Evolutionary conservation across 768 basidiomycete species (phyloP).

Genomic region (Exidia glandulosa): DNA sequence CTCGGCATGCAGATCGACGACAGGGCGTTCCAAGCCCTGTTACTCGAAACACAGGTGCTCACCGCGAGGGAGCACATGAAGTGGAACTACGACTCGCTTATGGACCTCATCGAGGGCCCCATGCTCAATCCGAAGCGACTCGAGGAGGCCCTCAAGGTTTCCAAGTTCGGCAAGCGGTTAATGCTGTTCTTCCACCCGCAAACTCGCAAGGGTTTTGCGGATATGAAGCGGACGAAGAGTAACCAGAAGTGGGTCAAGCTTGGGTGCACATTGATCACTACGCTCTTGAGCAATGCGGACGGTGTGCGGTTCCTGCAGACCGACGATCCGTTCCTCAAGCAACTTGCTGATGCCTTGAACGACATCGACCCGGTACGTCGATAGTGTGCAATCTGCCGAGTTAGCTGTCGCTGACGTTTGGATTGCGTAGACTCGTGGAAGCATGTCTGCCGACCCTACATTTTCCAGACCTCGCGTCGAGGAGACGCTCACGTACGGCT

Average conservation of each 20-base stretch:
- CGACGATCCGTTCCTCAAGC: constrained; percentile 78
- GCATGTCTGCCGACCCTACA: constrained; percentile 10
- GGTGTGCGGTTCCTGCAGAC: constrained; percentile 68
- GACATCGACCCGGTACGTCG: constrained; percentile 80
- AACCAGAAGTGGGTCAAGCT: constrained; percentile 80
- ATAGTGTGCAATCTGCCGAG: not conserved
- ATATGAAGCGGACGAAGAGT: constrained; percentile 61
- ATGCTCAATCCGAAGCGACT: constrained; percentile 82
- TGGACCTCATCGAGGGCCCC: constrained; percentile 86
- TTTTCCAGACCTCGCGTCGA: constrained; percentile 78
- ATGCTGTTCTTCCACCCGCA: constrained; percentile 92
- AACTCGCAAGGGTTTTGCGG: constrained; percentile 68
- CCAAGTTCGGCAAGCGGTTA: constrained; percentile 81
- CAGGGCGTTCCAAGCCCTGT: constrained; percentile 69
- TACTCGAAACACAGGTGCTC: constrained; percentile 83
- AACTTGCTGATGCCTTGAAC: constrained; percentile 78
- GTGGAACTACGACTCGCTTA: constrained; percentile 86
- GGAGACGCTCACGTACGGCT: constrained; percentile 79
- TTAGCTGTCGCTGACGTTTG: constrained; percentile 6
- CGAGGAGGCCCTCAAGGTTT: constrained; percentile 88
- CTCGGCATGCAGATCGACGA: constrained; percentile 94
- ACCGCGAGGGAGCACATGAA: constrained; percentile 73
- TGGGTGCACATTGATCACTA: constrained; percentile 72
- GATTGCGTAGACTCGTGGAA: constrained; percentile 11
- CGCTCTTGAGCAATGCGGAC: constrained; percentile 71